A percentile compares a stretch with the other conserved stretches of the same genome.
phyloP scores from a whole-genome alignment of 176 grass and related monocot genomes.

The Neostapfia colusana region DNA sequence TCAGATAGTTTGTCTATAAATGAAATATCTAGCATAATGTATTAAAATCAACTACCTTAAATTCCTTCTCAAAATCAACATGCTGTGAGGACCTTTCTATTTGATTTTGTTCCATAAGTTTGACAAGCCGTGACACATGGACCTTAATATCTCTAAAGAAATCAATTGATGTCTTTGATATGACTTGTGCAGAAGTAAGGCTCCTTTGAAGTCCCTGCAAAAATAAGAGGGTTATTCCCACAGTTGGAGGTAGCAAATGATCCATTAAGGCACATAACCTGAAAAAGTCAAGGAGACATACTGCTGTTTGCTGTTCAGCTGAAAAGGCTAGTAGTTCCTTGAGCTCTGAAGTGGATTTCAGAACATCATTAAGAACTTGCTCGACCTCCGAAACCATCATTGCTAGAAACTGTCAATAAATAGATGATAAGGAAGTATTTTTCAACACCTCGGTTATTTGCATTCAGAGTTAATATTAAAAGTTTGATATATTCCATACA shows the following conservation, averaged over 20 bases:
- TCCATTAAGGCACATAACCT: conserved; percentile 10
- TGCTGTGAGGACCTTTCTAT: conserved; percentile 35
- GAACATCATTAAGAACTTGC: conserved; percentile 58
- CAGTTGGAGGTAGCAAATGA: conserved; percentile 17
- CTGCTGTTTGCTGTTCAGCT: conserved; percentile 55
- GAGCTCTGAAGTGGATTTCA: conserved; percentile 62
- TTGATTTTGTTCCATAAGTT: conserved; percentile 60
- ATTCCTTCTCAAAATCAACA: conserved; percentile 64
- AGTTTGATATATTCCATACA: conserved; percentile 48
- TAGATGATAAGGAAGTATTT: conserved; percentile 28
- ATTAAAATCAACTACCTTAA: conserved; percentile 58
- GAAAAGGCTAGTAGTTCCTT: conserved; percentile 56
- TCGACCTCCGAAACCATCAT: conserved; percentile 63
- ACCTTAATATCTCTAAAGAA: conserved; percentile 57
- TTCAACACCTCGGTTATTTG: conserved; percentile 4
- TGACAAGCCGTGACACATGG: conserved; percentile 44
- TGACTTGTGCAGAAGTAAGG: conserved; percentile 66
- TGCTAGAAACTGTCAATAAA: conserved; percentile 60
- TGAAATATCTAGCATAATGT: conserved; percentile 9
- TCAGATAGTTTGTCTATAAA: conserved; percentile 12
- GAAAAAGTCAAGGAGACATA: conserved; percentile 41
- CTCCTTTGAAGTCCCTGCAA: conserved; percentile 57
- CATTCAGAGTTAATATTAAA: conserved; percentile 28
- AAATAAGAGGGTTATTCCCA: neutral
- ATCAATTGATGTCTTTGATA: conserved; percentile 63